Conservation (phyloP, 1,284 basidiomycete genomes). For the Lignosus rhinocerotis region DNA sequence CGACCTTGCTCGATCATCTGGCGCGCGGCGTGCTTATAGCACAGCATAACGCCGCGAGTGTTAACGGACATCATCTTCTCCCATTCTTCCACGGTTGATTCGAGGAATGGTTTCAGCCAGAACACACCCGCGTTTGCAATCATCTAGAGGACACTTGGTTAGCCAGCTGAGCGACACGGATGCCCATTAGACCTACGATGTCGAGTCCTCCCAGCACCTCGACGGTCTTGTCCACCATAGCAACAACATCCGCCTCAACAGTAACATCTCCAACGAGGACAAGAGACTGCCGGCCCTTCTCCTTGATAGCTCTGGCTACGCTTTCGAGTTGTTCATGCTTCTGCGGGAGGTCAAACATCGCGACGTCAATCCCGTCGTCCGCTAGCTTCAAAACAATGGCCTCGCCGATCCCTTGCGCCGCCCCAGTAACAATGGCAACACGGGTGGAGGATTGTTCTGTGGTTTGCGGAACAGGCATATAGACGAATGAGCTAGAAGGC, state of each 20-base stretch:
- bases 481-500: neutral
- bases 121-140: conserved; percentile 31
- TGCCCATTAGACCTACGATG: conserved; percentile 19
- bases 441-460: conserved; percentile 5
- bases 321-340: conserved; percentile 31
- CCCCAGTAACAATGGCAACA: conserved; percentile 40
- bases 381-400: conserved; percentile 44
- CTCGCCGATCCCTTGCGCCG: conserved; percentile 43
- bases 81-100: conserved; percentile 18
- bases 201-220: conserved; percentile 30
- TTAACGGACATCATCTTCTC: conserved; percentile 31
- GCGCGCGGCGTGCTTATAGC: conserved; percentile 33
- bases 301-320: conserved; percentile 34
- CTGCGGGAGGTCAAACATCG: conserved; percentile 37
- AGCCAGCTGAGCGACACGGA: neutral
- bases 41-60: conserved; percentile 32
- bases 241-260: conserved; percentile 38
- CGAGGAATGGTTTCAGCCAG: conserved; percentile 15
- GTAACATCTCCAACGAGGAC: conserved; percentile 37
- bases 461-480: neutral
- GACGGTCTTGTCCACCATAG: conserved; percentile 34
- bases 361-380: conserved; percentile 42
- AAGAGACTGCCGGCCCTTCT: conserved; percentile 31
- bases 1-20: conserved; percentile 31
- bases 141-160: conserved; percentile 21